A percentile compares a stretch with the other conserved stretches of the same genome.
These are phyloP conservation scores for Cotoneaster glaucophyllus DNA, from an alignment of 306 rosid genomes.

Conservation along the genomic window DNA sequence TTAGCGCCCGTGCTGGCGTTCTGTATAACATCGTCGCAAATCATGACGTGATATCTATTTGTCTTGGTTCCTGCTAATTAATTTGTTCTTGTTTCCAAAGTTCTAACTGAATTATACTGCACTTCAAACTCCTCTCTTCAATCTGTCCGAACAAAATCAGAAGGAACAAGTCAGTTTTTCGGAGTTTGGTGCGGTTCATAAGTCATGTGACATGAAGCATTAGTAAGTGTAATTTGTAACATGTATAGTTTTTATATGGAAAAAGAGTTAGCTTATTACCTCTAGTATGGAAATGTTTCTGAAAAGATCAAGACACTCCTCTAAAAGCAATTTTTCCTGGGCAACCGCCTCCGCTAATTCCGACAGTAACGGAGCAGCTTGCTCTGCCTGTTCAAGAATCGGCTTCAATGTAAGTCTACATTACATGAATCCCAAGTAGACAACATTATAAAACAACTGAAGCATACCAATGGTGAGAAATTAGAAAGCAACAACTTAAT, in stretches of 20 bases:
- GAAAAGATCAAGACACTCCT: slow-evolving; percentile 51
- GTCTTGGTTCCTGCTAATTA: neutral
- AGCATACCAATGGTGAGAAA: slow-evolving; percentile 38
- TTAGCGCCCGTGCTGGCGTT: neutral
- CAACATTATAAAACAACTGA: neutral
- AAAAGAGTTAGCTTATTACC: slow-evolving; percentile 27
- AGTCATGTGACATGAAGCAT: neutral
- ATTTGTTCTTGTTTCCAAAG: slow-evolving; percentile 21
- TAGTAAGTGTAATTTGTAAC: neutral
- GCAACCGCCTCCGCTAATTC: slow-evolving; percentile 57
- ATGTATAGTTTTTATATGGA: neutral
- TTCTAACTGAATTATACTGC: slow-evolving; percentile 45
- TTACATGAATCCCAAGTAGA: neutral
- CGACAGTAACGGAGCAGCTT: slow-evolving; percentile 39
- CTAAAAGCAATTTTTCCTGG: slow-evolving; percentile 55
- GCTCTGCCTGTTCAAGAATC: slow-evolving; percentile 39
- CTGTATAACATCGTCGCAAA: neutral
- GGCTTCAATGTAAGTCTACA: neutral
- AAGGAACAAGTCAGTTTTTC: neutral
- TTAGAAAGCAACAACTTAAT: slow-evolving; percentile 34
- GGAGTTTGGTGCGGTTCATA: neutral
- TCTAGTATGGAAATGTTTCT: slow-evolving; percentile 38
- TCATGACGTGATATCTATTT: neutral
- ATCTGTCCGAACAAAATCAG: slow-evolving; percentile 27
- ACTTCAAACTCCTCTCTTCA: slow-evolving; percentile 51